Base-by-base conservation (phyloP, 352 stramenopile species). In the Pythium rhizo-oryzae region DNA sequence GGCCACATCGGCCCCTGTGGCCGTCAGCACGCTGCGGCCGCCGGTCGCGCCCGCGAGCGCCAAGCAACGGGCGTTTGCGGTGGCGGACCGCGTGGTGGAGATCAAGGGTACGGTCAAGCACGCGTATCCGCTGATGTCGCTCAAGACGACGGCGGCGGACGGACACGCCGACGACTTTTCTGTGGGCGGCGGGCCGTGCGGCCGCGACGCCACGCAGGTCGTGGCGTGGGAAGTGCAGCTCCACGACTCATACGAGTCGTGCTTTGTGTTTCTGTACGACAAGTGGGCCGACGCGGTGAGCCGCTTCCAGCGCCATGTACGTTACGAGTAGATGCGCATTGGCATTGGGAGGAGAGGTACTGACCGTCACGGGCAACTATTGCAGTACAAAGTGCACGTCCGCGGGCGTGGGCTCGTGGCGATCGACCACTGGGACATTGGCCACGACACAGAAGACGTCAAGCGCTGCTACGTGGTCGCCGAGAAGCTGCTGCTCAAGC, bases 201-300 rank as follows among this genome's bases (percentile, higher is more conserved):
- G 81, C 4, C 62, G 39, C 2, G 78, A 83, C 33, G 86, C 84
- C 21, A 70, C 71, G 50, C 77, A 80, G 16, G 71, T 94, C 16
- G 70, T 91, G 58, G 79, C 74, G 2, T 71, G 86, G 56, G 33
- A 81, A 16, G 62, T 94, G 19, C 73, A 91, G 55, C 24, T 78
- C 16, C 63, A 82, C 67, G 77, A 67, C 69, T 82, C 74, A n/a
- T 88, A 77, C 54, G 64, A 85, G 60, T 78, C 75, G 57, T 82
- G 69, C 53, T 62, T 82, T 23, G 81, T 94, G 57, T 94, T 85
- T 65, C 78, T 92, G 37, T 94, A 94, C 67, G 81, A 94, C 62
- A 76, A 80, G 33, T 94, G 86, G 86, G 84, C 84, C 23, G 64
- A 73, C 21, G 81, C 77, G 21, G 79, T 92, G 71, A 59, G 77